Evolutionary conservation across 1,284 basidiomycete species (phyloP).

Genomic region (Polyporus tsugae): DNA sequence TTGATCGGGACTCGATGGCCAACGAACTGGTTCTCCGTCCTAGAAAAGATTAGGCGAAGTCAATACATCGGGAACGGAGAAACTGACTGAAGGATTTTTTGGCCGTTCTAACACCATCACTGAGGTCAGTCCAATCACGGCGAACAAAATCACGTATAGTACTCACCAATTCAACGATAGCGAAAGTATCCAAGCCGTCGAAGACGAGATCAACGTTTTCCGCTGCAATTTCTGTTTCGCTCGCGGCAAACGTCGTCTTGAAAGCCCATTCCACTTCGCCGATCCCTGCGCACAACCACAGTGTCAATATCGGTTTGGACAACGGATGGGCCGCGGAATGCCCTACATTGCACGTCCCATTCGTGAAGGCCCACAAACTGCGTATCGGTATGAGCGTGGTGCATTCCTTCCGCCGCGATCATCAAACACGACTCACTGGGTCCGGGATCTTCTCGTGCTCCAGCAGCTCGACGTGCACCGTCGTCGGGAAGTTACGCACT

Average conservation of each 20-base stretch:
- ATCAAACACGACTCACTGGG: slow-evolving; percentile 60
- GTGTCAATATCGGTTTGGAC: not conserved
- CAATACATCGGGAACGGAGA: slow-evolving; percentile 1
- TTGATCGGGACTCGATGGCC: slow-evolving; percentile 70
- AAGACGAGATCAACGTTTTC: slow-evolving; percentile 79
- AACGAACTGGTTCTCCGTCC: slow-evolving; percentile 83
- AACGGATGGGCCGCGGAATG: too few relatives aligned
- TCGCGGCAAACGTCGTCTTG: slow-evolving; percentile 69
- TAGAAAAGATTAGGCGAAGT: slow-evolving; percentile 34
- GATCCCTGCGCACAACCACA: slow-evolving; percentile 64
- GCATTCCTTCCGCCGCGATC: not conserved
- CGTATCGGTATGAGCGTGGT: not conserved
- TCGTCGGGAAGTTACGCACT: slow-evolving; percentile 76
- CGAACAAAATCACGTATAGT: not conserved
- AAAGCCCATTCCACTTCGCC: slow-evolving; percentile 90
- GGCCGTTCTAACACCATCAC: slow-evolving; percentile 64
- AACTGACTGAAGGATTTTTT: slow-evolving; percentile 66
- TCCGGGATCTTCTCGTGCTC: slow-evolving; percentile 78
- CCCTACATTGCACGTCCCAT: slow-evolving; percentile 86
- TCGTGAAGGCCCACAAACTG: slow-evolving; percentile 84
- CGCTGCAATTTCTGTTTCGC: slow-evolving; percentile 53
- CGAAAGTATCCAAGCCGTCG: slow-evolving; percentile 90
- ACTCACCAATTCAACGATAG: slow-evolving; percentile 70
- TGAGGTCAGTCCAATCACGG: not conserved
- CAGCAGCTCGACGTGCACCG: slow-evolving; percentile 86